Conservation (phyloP, 495 filamentous ascomycete genomes). For the Lophiostoma macrostomum region DNA sequence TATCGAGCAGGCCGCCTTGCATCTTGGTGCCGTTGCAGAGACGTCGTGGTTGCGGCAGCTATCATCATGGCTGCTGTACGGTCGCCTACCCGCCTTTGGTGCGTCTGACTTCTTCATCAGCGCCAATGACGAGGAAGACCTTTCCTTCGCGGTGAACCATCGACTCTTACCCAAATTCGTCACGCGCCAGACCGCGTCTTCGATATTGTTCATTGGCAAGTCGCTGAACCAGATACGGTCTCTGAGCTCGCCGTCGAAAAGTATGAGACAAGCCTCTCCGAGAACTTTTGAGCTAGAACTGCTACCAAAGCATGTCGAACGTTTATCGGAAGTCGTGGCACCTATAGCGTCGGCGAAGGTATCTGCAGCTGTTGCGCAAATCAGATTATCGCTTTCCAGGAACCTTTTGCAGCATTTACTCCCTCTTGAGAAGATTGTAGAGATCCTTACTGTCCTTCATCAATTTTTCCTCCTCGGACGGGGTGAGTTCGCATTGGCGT, state of each 20-base stretch:
- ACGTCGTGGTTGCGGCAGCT: slow-evolving; percentile 87
- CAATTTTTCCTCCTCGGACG: slow-evolving; percentile 84
- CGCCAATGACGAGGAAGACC: slow-evolving; percentile 40
- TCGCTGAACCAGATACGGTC: slow-evolving; percentile 76
- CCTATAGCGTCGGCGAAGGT: slow-evolving; percentile 71
- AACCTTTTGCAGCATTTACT: slow-evolving; percentile 77
- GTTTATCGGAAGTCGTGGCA: slow-evolving; percentile 66
- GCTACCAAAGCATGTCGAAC: slow-evolving; percentile 66
- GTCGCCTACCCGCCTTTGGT: slow-evolving; percentile 70
- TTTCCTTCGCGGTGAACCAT: slow-evolving; percentile 51
- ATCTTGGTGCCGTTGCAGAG: slow-evolving; percentile 75
- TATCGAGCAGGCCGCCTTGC: slow-evolving; percentile 68
- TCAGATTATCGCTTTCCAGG: slow-evolving; percentile 75
- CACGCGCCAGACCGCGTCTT: slow-evolving; percentile 66
- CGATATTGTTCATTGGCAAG: slow-evolving; percentile 86
- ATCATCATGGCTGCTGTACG: slow-evolving; percentile 86
- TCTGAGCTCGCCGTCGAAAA: slow-evolving; percentile 42
- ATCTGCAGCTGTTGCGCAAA: slow-evolving; percentile 66
- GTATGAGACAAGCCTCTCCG: slow-evolving; percentile 37
- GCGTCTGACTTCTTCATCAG: slow-evolving; percentile 78
- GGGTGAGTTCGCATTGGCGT: slow-evolving; percentile 84
- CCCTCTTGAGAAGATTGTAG: slow-evolving; percentile 69
- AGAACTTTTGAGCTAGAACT: slow-evolving; percentile 60
- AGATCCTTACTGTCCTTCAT: slow-evolving; percentile 72
- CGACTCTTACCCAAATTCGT: slow-evolving; percentile 75